Base-by-base conservation (phyloP, 1,139 yeast species). In the Hanseniaspora uvarum region DNA sequence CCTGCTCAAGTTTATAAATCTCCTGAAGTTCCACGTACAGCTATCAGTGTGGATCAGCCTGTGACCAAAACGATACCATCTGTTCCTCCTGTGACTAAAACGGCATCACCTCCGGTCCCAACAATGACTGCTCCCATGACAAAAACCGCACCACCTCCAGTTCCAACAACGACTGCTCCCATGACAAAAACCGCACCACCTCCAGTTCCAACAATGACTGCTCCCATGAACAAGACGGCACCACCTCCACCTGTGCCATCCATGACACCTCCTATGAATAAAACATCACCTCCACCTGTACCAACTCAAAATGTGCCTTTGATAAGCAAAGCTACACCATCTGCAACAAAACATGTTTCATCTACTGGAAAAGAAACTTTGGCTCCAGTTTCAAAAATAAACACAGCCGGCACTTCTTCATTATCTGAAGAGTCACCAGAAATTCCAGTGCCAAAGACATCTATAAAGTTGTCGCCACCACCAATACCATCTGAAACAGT, bases 81-180 rank as follows among this genome's bases (percentile, higher is more conserved):
- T 14, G 16, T 31, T 5, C 16, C 34, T 14, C 4, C 34, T 12
- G 14, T 3, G 2, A 58, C 61, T 6, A 55, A 56, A 14, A 34
- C 56, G 2, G 58, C 61, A 7, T 52, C 61, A 18, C 49, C 56
- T 5, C 56, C 58, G 11, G 34, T 57, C 24, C 46, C 54, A 30
- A 48, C 43, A 11, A 52, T 56, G 31, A 58, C 62, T 31, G 58
- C 61, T 11, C 55, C 63, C 34, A 58, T 61, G 16, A 56, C 56
- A 11, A 57, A 61, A 24, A 57, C 58, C 11, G 57, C 59, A n/a
- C 58, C 61, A 19, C 61, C 60, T 36, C 59, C 59, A 30, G 43
- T 55, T 31, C 58, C 62, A 6, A 54, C 55, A 21, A 52, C 57
- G 31, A 58, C 62, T 31, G 58, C 61, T 11, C 55, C 63, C 34